These are phyloP conservation scores for Phytophthora cryptogea DNA, from an alignment of 352 stramenopile genomes.

Conservation along the genomic window DNA sequence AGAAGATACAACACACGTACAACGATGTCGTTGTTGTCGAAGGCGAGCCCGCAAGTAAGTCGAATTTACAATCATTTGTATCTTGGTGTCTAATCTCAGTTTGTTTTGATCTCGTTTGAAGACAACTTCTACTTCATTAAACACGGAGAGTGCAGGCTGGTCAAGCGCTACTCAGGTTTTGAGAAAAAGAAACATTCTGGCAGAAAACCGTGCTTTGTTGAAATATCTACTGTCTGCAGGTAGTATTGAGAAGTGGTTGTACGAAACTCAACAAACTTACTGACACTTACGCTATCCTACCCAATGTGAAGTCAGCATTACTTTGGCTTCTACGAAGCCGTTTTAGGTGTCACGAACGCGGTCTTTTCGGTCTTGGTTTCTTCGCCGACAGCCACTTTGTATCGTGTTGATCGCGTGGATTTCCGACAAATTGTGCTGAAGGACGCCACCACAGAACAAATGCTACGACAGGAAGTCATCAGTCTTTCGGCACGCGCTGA, in stretches of 20 bases:
- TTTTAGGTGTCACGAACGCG: conserved; percentile 40
- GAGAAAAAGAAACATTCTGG: conserved; percentile 14
- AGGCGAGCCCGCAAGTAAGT: conserved; percentile 59
- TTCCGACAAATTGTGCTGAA: conserved; percentile 72
- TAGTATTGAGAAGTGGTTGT: conserved; percentile 11
- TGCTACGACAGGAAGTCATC: conserved; percentile 47
- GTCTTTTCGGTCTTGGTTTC: conserved; percentile 66
- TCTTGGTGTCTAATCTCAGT: background rate
- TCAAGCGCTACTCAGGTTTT: conserved; percentile 53
- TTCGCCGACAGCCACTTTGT: conserved; percentile 61
- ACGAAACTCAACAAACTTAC: conserved; percentile 6
- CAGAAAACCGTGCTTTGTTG: conserved; percentile 48
- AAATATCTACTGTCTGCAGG: conserved; percentile 61
- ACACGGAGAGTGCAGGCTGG: conserved; percentile 63
- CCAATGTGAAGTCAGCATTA: conserved; percentile 48
- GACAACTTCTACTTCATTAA: conserved; percentile 71
- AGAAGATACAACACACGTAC: conserved; percentile 61
- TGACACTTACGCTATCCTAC: background rate
- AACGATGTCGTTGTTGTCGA: conserved; percentile 68
- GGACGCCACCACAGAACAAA: conserved; percentile 49
- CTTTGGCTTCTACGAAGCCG: conserved; percentile 64
- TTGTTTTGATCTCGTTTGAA: conserved; percentile 12
- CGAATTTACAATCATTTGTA: background rate
- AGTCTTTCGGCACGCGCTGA: conserved; percentile 47
- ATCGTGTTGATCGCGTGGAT: conserved; percentile 69